Evolutionary conservation across 2,329 filamentous ascomycete genomes (phyloP), one percentile per base, ranked within the genome.

Genomic region (Trichocomaceae sp.): DNA sequence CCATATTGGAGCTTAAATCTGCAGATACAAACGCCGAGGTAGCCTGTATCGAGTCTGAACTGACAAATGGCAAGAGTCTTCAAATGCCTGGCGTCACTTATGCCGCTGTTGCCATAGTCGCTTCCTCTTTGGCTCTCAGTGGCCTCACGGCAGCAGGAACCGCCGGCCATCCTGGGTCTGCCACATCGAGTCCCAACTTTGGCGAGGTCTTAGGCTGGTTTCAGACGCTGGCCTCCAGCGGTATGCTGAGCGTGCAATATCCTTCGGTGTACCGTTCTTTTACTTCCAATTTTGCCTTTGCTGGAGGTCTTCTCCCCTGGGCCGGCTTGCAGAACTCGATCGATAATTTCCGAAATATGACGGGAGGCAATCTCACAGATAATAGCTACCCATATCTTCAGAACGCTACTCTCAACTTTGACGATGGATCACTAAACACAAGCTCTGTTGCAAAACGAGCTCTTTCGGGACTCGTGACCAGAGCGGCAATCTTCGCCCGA

Each of bases 241-340:
- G 93, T 61, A 97, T 97, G 93, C 79, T 96, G 69, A 95, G 88
- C 57, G 91, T 95, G 63, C 83, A 85, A 63, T 90, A 96, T 62
- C 93, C 93, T 3, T 78, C 83, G 35, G 84, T 97, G 37, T 97
- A 97, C 75, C 83, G 85, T 62, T 92, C 85, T 69, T 99, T 96
- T 72, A 77, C 87, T 59, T 88, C 88, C 75, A 97, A 97, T 75
- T 97, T 99, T 70, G 91, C 79, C 47, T 97, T 96, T 77, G 92
- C 89, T 60, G 87, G 86, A 26, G 90, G 90, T 50, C 74, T 97
- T 55, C 79, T 97, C 55, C 83, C 87, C 6, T 96, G 90, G 90
- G 81, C 79, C n/a, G 74, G 77, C 46, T 83, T 97, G 77, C 89
- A 96, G 72, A 74, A 71, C 7, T 79, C 84, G 5, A 97, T 99